Evolutionary conservation across 2,329 filamentous ascomycete genomes (phyloP), one percentile per base, ranked within the genome.

Genomic region (Parasarocladium wereldwijsianum): DNA sequence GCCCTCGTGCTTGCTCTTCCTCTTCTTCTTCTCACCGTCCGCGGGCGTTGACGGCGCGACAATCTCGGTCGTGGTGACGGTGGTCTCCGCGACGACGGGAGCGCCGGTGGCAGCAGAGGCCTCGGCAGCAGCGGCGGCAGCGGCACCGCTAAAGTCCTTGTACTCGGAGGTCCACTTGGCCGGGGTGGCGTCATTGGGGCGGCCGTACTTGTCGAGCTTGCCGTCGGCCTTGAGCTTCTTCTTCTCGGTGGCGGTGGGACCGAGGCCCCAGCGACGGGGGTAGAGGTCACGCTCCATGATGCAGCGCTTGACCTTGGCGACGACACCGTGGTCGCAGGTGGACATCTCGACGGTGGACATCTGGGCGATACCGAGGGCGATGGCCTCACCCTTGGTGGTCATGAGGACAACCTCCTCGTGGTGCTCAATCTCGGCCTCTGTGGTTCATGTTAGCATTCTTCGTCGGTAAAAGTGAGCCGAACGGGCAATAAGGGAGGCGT

Each of bases 271-370:
- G 66, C 87, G 70, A 54, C 85, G 73, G 39, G 90, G 90, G 70
- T 98, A 98, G 35, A 96, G 69, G 54, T 96, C 90, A 46, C 90
- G 82, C 69, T 98, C 90, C 90, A 98, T 98, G 58, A 98, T 98
- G 59, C 86, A 93, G 47, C 90, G 79, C 77, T 98, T 98, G 54
- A 98, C 84, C 69, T 94, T 96, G 45, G 90, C 90, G 35, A 96
- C 87, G 35, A 94, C 85, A 45, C 90, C 90, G 58, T 98, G 90
- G 52, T 96, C 86, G 58, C 90, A 96, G 19, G 85, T 87, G 17
- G 84, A 84, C 58, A 98, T 82, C 62, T 96, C 90, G 28, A 94
- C 85, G 3, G 86, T 93, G 22, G 85, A 93, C 90, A 98, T 98
- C 57, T 93, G 83, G 12, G 90, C 85, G 47, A 94, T 93, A 46